Evolutionary conservation across 2,329 filamentous ascomycete species (phyloP).

Genomic region (Penicillium sp.): DNA sequence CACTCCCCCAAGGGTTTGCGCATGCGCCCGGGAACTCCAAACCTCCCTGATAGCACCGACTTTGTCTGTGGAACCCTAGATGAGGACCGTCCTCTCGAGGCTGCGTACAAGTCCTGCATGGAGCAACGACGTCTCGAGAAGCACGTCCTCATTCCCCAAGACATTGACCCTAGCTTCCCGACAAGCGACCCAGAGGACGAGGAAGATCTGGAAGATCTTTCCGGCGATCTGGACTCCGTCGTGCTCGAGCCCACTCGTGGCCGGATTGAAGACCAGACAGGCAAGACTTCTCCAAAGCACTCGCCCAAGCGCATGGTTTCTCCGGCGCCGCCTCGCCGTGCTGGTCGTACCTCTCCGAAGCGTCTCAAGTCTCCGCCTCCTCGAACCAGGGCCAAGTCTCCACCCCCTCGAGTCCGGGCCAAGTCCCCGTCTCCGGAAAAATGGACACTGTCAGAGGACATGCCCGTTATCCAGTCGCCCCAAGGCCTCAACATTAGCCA

Average conservation of each 20-base stretch:
- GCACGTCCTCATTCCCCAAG: constrained; percentile 82
- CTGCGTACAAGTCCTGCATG: constrained; percentile 82
- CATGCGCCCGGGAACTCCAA: constrained; percentile 68
- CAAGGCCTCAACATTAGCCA: constrained; percentile 53
- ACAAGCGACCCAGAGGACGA: constrained; percentile 89
- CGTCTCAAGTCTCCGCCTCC: constrained; percentile 70
- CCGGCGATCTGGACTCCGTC: constrained; percentile 50
- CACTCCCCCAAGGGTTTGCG: constrained; percentile 48
- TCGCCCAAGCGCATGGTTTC: constrained; percentile 65
- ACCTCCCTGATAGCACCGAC: constrained; percentile 94
- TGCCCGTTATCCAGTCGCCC: constrained; percentile 44
- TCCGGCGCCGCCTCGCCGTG: constrained; percentile 49
- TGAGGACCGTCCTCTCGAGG: constrained; percentile 91
- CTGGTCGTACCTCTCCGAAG: constrained; percentile 59
- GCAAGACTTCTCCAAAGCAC: constrained; percentile 53
- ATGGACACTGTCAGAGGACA: constrained; percentile 37
- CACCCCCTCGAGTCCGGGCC: constrained; percentile 37
- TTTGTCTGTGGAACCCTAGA: constrained; percentile 98
- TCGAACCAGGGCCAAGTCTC: constrained; percentile 38
- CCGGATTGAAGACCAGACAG: constrained; percentile 44
- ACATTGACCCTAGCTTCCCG: constrained; percentile 96
- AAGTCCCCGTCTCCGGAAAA: constrained; percentile 49
- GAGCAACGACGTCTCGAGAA: constrained; percentile 79
- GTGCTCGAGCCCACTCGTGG: constrained; percentile 55
- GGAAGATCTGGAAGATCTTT: constrained; percentile 67